phyloP scores from a whole-genome alignment of 1,284 basidiomycete genomes.

The Cutaneotrichosporon mucoides region DNA sequence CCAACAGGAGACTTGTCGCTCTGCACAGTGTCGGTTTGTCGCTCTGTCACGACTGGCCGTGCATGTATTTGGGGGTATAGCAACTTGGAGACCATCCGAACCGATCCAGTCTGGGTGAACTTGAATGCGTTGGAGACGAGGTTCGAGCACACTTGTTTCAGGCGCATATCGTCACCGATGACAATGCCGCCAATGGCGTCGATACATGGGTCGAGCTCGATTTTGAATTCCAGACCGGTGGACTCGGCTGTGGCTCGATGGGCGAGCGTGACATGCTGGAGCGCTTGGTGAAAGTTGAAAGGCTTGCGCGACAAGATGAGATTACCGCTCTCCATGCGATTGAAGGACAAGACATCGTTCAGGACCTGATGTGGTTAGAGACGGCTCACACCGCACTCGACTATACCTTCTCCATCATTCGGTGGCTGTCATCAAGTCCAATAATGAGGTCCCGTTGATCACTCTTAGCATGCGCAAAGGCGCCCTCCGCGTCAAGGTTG shows the following conservation, averaged over 20 bases:
- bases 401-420: constrained; percentile 69
- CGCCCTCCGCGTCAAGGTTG: constrained; percentile 69
- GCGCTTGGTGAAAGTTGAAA: constrained; percentile 76
- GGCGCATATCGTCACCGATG: constrained; percentile 59
- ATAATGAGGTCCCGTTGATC: constrained; percentile 46
- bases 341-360: constrained; percentile 68
- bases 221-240: constrained; percentile 64
- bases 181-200: constrained; percentile 57
- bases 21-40: too few species aligned
- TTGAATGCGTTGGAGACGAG: constrained; percentile 52
- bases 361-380: constrained; percentile 51
- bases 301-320: constrained; percentile 53
- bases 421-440: constrained; percentile 67
- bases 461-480: constrained; percentile 33
- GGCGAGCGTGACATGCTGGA: constrained; percentile 72
- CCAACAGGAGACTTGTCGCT: too few species aligned
- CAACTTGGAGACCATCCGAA: constrained; percentile 44
- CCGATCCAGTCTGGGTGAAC: constrained; percentile 66
- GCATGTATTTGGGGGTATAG: too few species aligned
- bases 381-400: too few species aligned
- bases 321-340: constrained; percentile 51
- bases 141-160: constrained; percentile 66
- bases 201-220: constrained; percentile 67
- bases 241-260: constrained; percentile 70
- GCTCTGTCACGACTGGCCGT: not conserved